phyloP scores from a whole-genome alignment of 2,329 filamentous ascomycete genomes.

The Calonectria multiphialidica region DNA sequence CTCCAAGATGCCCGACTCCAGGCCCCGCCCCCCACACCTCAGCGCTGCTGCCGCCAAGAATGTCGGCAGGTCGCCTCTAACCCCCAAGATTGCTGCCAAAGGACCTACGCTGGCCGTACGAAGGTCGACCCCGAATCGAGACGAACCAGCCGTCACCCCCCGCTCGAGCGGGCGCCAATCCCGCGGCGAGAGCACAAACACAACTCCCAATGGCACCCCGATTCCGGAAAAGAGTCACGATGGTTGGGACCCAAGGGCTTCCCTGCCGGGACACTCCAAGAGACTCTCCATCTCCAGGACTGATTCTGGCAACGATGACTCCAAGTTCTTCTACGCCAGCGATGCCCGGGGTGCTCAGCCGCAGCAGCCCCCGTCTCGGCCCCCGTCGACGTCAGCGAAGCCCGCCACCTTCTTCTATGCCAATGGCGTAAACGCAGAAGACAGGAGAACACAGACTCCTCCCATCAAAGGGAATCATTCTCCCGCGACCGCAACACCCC shows the following conservation, averaged over 20 bases:
- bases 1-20: slow-evolving; percentile 59
- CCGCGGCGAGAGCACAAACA: slow-evolving; percentile 76
- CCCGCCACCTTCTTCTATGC: slow-evolving; percentile 68
- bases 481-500: slow-evolving; percentile 49
- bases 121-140: slow-evolving; percentile 46
- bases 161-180: slow-evolving; percentile 80
- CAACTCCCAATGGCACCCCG: slow-evolving; percentile 75
- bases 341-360: slow-evolving; percentile 70
- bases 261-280: slow-evolving; percentile 46
- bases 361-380: slow-evolving; percentile 45
- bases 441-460: slow-evolving; percentile 49
- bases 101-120: slow-evolving; percentile 53
- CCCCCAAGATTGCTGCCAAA: slow-evolving; percentile 67
- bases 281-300: slow-evolving; percentile 39
- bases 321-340: slow-evolving; percentile 93
- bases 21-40: slow-evolving; percentile 77
- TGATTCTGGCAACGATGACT: slow-evolving; percentile 46
- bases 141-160: slow-evolving; percentile 75
- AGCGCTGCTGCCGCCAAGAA: slow-evolving; percentile 70
- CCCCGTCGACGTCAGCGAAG: slow-evolving; percentile 58
- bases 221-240: slow-evolving; percentile 57
- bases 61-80: slow-evolving; percentile 62
- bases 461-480: slow-evolving; percentile 46
- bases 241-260: slow-evolving; percentile 57
- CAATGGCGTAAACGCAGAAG: slow-evolving; percentile 59